Base-by-base conservation (phyloP, 1,139 yeast species). In the Yamadazyma atmosphaerica region DNA sequence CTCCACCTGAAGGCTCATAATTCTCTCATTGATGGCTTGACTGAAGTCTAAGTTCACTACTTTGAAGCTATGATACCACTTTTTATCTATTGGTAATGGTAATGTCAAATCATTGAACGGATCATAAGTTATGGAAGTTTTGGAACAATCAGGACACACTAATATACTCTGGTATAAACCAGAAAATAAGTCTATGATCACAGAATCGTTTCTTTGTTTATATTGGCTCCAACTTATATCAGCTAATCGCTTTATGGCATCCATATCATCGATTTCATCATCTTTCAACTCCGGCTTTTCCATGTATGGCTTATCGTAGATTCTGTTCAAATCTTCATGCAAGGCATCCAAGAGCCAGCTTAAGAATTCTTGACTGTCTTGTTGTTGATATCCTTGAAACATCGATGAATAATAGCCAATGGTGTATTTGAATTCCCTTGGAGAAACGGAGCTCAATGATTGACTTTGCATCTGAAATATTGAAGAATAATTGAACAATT, bases 341-440 rank as follows among this genome's bases (percentile, higher is more conserved):
- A 92, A 70, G 5, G 96, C 94, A 62, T 92, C 98, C 32, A 92
- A 68, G 30, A 92, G 62, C 74, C 88, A 92, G 30, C 96, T 90
- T 39, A 92, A 68, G 54, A 92, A 85, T 58, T 92, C 98, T 59
- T 92, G 98, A 1, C 98, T 87, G 58, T 92, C 98, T 56, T 92
- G 98, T 60, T 92, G 98, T 50, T 79, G 80, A 53, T 85, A 89
- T 0, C 95, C 96, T 0, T 88, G 76, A 65, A 92, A 92, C 78
- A 87, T 79, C 1, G 84, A 77, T 32, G 89, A 85, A 55, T 77
- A 86, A 41, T 82, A 76, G 0, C 98, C 98, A 32, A 92, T 75
- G 0, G 87, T 81, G 26, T 74, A 68, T 52, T 88, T 88, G 63
- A 92, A 90, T 30, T 81, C 86, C 34, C 88, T 65, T 1, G 98